Conservation (phyloP, 345 rosid genomes). For the Brassica rapa region DNA sequence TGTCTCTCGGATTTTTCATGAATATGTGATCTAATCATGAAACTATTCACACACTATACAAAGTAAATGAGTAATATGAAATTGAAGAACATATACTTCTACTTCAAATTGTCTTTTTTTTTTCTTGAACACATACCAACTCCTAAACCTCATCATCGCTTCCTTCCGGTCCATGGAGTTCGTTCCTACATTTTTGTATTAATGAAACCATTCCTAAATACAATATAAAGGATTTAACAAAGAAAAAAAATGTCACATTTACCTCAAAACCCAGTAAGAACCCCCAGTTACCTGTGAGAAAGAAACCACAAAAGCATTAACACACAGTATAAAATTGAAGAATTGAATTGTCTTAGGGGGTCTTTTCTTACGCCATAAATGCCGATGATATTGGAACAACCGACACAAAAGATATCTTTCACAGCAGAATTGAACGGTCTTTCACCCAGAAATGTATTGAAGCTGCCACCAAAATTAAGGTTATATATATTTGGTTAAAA, state of each 20-base stretch:
- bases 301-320: not conserved
- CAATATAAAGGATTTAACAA: not conserved
- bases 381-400: not conserved
- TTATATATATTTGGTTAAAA: too few species aligned
- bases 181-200: not conserved
- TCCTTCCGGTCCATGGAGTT: constrained; percentile 1
- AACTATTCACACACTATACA: not conserved
- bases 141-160: constrained; percentile 2
- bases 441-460: not conserved
- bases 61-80: not conserved
- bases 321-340: not conserved
- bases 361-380: not conserved
- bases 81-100: not conserved
- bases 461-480: not conserved
- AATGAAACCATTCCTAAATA: not conserved
- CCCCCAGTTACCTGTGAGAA: not conserved
- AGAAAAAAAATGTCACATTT: not conserved
- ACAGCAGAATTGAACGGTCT: not conserved
- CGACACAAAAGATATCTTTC: not conserved
- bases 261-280: not conserved
- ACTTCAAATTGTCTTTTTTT: not conserved
- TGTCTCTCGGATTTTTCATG: too few species aligned
- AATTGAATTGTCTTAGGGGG: not conserved
- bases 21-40: too few species aligned
- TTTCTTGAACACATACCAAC: not conserved